Evolutionary conservation across 192 early-diverging fungal genomes (phyloP).

Genomic region (Dissophora ornata): DNA sequence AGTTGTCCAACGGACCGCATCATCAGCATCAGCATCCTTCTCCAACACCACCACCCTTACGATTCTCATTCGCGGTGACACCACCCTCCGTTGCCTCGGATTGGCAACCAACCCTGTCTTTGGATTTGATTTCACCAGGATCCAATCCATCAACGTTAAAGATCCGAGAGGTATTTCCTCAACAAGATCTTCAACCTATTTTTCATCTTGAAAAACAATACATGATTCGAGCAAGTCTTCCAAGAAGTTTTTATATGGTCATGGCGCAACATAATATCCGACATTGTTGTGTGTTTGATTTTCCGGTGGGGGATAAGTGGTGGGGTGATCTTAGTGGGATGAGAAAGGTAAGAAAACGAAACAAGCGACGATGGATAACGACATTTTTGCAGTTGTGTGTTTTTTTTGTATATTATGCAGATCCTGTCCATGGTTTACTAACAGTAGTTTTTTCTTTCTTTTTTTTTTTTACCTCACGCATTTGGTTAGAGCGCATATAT

Average conservation of each 20-base stretch:
- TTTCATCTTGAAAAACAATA: conserved; percentile 58
- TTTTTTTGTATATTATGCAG: too few species aligned
- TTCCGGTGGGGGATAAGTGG: conserved; percentile 68
- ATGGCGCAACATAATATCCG: conserved; percentile 62
- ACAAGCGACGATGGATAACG: too few species aligned
- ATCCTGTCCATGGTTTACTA: too few species aligned
- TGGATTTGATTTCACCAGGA: conserved; percentile 30
- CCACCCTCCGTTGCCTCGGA: conserved; percentile 16
- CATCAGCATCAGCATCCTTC: not conserved
- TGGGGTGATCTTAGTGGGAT: conserved; percentile 74
- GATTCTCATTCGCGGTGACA: conserved; percentile 28
- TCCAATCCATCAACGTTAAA: conserved; percentile 40
- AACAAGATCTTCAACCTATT: conserved; percentile 45
- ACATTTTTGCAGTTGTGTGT: too few species aligned
- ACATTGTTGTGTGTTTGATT: conserved; percentile 72
- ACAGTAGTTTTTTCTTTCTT: not conserved
- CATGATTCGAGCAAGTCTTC: conserved; percentile 57
- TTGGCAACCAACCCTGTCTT: conserved; percentile 34
- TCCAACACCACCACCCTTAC: conserved; percentile 6
- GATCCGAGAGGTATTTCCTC: conserved; percentile 56
- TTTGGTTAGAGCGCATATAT: conserved; percentile 63
- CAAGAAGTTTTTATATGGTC: conserved; percentile 68
- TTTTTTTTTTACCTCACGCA: not conserved
- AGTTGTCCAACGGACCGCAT: too few species aligned
- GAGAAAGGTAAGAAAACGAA: conserved; percentile 59